Base-by-base conservation (phyloP, 257 asterid species). In the Plantago major region DNA sequence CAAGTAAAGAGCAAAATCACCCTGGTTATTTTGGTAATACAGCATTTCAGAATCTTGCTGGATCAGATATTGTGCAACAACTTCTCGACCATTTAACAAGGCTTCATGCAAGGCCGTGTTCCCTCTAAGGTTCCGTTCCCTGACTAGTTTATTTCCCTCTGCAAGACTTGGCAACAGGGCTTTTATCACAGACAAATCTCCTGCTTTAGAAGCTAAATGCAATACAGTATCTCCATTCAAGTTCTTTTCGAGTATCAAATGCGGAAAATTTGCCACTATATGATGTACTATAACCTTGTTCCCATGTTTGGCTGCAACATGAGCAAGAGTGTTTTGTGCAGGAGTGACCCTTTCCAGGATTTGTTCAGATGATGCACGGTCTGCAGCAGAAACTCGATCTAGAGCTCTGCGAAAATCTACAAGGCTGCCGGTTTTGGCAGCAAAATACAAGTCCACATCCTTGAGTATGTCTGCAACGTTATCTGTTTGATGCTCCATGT, bases 191-290 rank as follows among this genome's bases (percentile, higher is more conserved):
- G 67, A 55, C 38, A 0, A 44, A 38, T 79, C 60, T 40, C 80
- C 82, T 58, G 66, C 69, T 68, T 62, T 79, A 1, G 82, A 79
- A 57, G 75, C 79, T 28, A 73, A 46, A 63, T 79, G 85, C 46
- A 79, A 62, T 10, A 76, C 70, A 8, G 80, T 73, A 16, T 76
- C 82, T 12, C 78, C 80, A 10, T 52, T 50, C 11, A 42, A 63
- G 60, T 79, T 65, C 60, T 68, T 73, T 46, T 18, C n/a, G 0
- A 64, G 6, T 22, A 65, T n/a, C 9, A 67, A 18, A 44, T 42
- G 37, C 9, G 78, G 74, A 6, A 16, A 17, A 10, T 16, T 16
- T 3, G 9, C 44, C 10, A 54, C 59, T 33, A 67, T 45, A 40
- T 56, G 58, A 17, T 1, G 7, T 11, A 62, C 63, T 49, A 57